Percentiles rank a stretch among this genome's conserved stretches.
These are phyloP conservation scores for Ceratocystiopsis minuta DNA, from an alignment of 2,329 filamentous ascomycete genomes.

Conservation along the genomic window DNA sequence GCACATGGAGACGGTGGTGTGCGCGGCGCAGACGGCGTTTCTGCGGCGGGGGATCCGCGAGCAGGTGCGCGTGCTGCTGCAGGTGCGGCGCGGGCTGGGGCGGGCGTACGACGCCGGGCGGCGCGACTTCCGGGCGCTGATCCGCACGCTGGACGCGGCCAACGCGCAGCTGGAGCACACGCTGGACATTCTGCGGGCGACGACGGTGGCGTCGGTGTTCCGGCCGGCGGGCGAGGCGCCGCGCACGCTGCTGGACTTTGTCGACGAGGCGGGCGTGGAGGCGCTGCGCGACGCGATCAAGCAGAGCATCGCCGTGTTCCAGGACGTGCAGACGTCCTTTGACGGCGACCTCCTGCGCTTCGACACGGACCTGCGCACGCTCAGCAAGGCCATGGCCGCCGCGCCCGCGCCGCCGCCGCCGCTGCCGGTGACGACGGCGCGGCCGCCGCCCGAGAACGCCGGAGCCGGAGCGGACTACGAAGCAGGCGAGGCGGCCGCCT, in stretches of 20 bases:
- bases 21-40: constrained; percentile 53
- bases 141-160: constrained; percentile 47
- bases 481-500: neutral
- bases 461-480: neutral
- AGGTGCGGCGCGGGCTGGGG: constrained; percentile 32
- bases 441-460: neutral
- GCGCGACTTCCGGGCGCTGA: constrained; percentile 40
- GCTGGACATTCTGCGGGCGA: constrained; percentile 45
- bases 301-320: constrained; percentile 50
- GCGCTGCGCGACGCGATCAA: constrained; percentile 48
- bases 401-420: constrained; percentile 16
- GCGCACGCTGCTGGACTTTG: constrained; percentile 55
- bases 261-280: constrained; percentile 54
- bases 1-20: constrained; percentile 60
- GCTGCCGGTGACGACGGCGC: constrained; percentile 6
- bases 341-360: constrained; percentile 60
- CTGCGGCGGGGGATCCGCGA: constrained; percentile 42
- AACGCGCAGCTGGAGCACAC: constrained; percentile 47
- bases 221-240: constrained; percentile 38
- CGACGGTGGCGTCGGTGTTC: constrained; percentile 45
- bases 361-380: constrained; percentile 50
- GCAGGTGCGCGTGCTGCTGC: constrained; percentile 33
- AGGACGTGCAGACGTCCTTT: constrained; percentile 52
- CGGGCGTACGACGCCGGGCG: constrained; percentile 39
- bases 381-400: constrained; percentile 39